Percentiles rank a stretch among this genome's conserved stretches.
Evolutionary conservation across 805 yeast genomes (phyloP).

Genomic region (Lipomyces starkeyi): DNA sequence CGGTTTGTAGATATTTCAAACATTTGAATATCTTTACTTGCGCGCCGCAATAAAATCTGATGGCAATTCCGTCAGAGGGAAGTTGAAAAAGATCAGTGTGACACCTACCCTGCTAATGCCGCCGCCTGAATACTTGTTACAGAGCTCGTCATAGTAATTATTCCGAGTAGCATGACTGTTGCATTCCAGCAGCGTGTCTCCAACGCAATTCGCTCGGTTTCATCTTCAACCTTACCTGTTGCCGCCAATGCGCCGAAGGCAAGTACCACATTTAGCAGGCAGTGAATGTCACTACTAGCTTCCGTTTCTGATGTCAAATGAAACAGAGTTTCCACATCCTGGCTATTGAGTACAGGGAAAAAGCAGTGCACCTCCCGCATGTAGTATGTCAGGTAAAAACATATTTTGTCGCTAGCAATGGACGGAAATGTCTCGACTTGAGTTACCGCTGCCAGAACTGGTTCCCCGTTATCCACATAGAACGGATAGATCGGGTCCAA

Average conservation of each 20-base stretch:
- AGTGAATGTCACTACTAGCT: background rate
- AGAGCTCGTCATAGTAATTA: background rate
- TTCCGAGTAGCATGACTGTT: constrained; percentile 4
- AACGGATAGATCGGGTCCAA: no score
- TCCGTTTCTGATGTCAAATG: background rate
- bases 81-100: background rate
- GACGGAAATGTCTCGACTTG: background rate
- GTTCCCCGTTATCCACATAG: no score
- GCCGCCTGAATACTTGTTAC: constrained; percentile 1
- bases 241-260: constrained; percentile 14
- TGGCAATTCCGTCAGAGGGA: background rate
- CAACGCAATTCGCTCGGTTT: background rate
- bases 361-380: constrained; percentile 11
- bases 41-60: constrained; percentile 13
- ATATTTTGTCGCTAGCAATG: background rate
- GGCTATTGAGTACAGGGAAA: constrained; percentile 4
- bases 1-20: constrained; percentile 9
- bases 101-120: background rate
- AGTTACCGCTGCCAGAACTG: no score
- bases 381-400: constrained; percentile 8
- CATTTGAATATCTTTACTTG: constrained; percentile 1
- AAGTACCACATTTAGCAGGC: constrained; percentile 1
- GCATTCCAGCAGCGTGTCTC: constrained; percentile 14
- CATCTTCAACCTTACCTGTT: background rate
- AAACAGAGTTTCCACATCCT: background rate